Evolutionary conservation across 2,329 filamentous ascomycete species (phyloP), one percentile per base, ranked within the genome.

Genomic region (Monilinia fructigena): DNA sequence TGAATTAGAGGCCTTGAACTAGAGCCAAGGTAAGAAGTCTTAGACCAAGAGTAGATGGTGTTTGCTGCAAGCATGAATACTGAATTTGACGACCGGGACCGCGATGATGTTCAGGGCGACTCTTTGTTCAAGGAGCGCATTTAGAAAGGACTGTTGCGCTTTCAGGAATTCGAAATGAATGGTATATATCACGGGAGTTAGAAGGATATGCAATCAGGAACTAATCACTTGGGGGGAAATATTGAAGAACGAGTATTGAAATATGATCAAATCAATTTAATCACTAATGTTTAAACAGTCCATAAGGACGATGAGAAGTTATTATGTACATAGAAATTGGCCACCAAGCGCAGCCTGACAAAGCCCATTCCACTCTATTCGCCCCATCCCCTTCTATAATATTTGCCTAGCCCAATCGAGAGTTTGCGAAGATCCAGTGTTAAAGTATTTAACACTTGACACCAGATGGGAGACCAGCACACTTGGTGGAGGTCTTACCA

Each of bases 401-500:
- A 14, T 20, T n/a, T 50, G 38, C 12, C 14, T 35, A 38, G 10
- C n/a, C 20, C 45, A 20, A 11, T 20, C 8, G 7, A 28, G 58
- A 5, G 23, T 11, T 53, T 42, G 11, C 12, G n/a, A 23, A 23
- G 18, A 10, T 4, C 10, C 3, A 16, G 12, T 45, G 23, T 45
- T 35, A 63, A 54, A n/a, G 3, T 11, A 52, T 54, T 63, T 73
- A 74, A 68, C 71, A 74, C 28, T 63, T 66, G 58, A 68, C 73
- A 53, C 68, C 72, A 16, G 65, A 16, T 55, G 73, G 72, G 42
- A 80, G 72, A 68, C 80, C 79, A 70, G 74, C 54, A 70, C 81
- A 83, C 28, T 73, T 72, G 56, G 70, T 72, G 74, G 77, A 79
- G 14, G 72, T 79, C 72, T 81, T 79, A 60, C 85, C 85, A 50